Base-by-base conservation (phyloP, 148 eudicot species). In the Vaccinium myrtillus region DNA sequence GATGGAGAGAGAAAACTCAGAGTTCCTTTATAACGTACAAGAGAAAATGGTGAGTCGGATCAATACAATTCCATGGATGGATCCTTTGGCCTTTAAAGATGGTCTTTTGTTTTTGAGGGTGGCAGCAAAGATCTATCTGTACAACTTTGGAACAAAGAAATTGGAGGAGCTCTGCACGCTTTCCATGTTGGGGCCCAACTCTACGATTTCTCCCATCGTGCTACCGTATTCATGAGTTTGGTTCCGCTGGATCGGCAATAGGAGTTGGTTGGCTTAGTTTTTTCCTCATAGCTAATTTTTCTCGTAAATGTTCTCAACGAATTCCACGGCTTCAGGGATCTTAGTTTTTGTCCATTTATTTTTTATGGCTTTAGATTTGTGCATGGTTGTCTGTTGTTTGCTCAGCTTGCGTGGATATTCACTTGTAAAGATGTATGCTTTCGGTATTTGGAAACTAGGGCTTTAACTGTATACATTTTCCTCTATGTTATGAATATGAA, bases 161-260 rank as follows among this genome's bases (percentile, higher is more conserved):
- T 70, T 89, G 90, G 75, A 83, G 49, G 80, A 77, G 75, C 81
- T 89, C 21, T 89, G 91, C 77, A 55, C 43, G 16, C 56, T 86
- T 63, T 87, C 88, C 49, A n/a, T 15, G 61, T 65, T 90, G 84
- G 92, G 86, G 46, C 78, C 70, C 7, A 88, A 84, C 80, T 81
- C 87, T 43, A 71, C 83, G 85, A 77, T 76, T 69, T 81, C 78
- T 79, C 87, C 90, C 13, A 84, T 82, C 15, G 87, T 88, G 81
- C 78, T 88, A 65, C 92, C 92, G 15, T 90, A 84, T 54, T 70
- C 32, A 78, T 87, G 88, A 90, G 88, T 50, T 84, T 90, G 86
- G 89, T 87, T 84, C 89, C 89, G 16, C 27, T 85, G 79, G 70
- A 10, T 81, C 39, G 5, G 30, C 55, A 70, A 25, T 70, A 70